Evolutionary conservation across 768 basidiomycete genomes (phyloP), one percentile per base, ranked within the genome.

Genomic region (Rhodotorula kratochvilovae): DNA sequence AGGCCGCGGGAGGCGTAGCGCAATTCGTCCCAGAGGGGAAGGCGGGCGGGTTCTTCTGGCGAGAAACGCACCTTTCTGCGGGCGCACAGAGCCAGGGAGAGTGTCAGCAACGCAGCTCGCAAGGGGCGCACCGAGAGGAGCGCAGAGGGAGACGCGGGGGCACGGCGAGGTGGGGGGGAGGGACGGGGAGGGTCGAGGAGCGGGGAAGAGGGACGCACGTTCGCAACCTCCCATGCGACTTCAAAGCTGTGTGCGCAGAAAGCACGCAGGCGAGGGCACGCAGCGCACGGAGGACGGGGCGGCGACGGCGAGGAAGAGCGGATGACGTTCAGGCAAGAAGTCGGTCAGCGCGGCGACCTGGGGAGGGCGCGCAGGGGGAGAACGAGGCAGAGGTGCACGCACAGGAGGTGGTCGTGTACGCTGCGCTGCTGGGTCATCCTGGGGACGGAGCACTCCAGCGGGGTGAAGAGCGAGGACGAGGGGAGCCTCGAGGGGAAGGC

Each of bases 201-300:
- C 42, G 29, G 5, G n/a, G 29, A 2, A 29, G n/a, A 46, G 42
- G 13, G 25, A 50, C 61, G 33, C 46, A 48, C 50, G 43, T 66
- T 71, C 42, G 70, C 72, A 12, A 73, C 72, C 58, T 73, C 72
- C 72, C 72, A 73, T 1, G 72, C 72, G n/a, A 35, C 31, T 53
- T 73, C 72, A 45, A 73, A 63, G 51, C 68, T 66, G 51, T 39
- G 36, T 29, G 33, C 19, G 39, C 48, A 29, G 11, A 15, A 21
- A 15, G 43, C 27, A n/a, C 43, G 51, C 17, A 31, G 21, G 17
- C 15, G 31, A 50, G 39, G 2, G 23, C 42, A 10, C 19, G 25
- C 19, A 15, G 53, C 11, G 7, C 33, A 13, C n/a, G 31, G 36
- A 27, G 51, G 31, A 29, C 29, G 53, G 50, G 55, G 61, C 48